These are phyloP conservation scores for Leucosporidium creatinivorum DNA, from an alignment of 768 basidiomycete species.

Conservation along the genomic window DNA sequence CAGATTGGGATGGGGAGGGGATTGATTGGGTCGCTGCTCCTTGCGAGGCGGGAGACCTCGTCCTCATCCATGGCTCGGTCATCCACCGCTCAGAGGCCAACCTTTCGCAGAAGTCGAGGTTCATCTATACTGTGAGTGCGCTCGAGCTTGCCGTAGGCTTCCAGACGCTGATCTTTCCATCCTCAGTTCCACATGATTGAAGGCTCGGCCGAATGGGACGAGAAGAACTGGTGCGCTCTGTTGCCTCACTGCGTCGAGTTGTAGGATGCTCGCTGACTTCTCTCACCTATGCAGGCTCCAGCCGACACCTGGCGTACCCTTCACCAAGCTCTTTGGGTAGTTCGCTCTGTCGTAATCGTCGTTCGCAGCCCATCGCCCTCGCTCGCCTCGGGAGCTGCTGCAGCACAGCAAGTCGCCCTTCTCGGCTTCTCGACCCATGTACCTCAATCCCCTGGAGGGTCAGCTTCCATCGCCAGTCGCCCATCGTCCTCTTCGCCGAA, in stretches of 20 bases:
- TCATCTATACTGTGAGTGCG: constrained; percentile 63
- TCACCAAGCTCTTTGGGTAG: constrained; percentile 1
- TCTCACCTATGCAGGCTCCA: background rate
- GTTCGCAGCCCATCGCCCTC: too few species aligned
- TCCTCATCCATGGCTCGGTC: constrained; percentile 87
- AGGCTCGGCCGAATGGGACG: constrained; percentile 2
- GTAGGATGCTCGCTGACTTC: background rate
- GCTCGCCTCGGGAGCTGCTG: too few species aligned
- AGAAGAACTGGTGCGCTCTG: constrained; percentile 4
- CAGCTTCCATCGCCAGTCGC: too few species aligned
- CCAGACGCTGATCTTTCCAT: constrained; percentile 4
- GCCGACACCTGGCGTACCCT: constrained; percentile 1
- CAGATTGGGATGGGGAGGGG: constrained; percentile 34
- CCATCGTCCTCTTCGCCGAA: too few species aligned
- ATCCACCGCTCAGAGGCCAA: constrained; percentile 89
- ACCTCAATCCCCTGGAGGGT: too few species aligned
- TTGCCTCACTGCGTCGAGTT: background rate
- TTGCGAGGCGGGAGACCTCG: constrained; percentile 53
- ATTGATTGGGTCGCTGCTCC: constrained; percentile 38
- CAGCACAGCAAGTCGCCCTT: too few species aligned
- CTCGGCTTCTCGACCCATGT: too few species aligned
- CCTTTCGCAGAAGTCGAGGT: constrained; percentile 63
- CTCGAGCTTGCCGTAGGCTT: too few species aligned
- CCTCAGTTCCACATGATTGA: constrained; percentile 9
- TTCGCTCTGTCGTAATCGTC: too few species aligned